phyloP scores from a whole-genome alignment of 768 basidiomycete genomes.

The Amanita pseudoporphyria region DNA sequence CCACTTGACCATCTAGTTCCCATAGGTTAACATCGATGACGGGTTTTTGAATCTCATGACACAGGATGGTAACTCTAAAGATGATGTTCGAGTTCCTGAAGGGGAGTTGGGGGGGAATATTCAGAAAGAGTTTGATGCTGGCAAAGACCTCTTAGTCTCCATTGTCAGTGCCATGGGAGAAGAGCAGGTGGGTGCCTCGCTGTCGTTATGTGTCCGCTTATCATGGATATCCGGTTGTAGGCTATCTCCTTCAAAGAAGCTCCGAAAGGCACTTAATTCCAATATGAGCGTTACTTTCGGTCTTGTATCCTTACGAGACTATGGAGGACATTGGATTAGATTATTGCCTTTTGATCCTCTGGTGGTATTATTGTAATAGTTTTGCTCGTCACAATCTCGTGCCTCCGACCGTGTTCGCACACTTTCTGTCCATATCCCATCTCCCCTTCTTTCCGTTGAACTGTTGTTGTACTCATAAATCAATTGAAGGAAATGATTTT shows the following conservation, averaged over 20 bases:
- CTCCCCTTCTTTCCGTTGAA: background rate
- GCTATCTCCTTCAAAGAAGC: constrained; percentile 87
- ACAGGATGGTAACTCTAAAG: constrained; percentile 70
- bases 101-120: constrained; percentile 72
- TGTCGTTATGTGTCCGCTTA: background rate
- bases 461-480: constrained; percentile 5
- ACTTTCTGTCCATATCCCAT: background rate
- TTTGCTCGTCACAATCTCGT: background rate
- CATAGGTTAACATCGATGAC: constrained; percentile 82
- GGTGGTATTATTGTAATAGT: constrained; percentile 2
- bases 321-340: background rate
- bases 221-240: constrained; percentile 21
- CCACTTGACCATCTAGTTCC: constrained; percentile 7
- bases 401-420: constrained; percentile 1
- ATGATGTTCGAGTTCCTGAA: constrained; percentile 93
- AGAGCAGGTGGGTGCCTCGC: constrained; percentile 53
- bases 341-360: background rate
- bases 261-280: constrained; percentile 44
- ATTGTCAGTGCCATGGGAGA: constrained; percentile 87
- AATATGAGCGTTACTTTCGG: background rate
- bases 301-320: background rate
- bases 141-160: constrained; percentile 84
- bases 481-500: background rate
- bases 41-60: constrained; percentile 94
- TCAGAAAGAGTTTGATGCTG: constrained; percentile 60